Evolutionary conservation across 2,329 filamentous ascomycete genomes (phyloP).

Genomic region (Microcyclospora tardicrescens): DNA sequence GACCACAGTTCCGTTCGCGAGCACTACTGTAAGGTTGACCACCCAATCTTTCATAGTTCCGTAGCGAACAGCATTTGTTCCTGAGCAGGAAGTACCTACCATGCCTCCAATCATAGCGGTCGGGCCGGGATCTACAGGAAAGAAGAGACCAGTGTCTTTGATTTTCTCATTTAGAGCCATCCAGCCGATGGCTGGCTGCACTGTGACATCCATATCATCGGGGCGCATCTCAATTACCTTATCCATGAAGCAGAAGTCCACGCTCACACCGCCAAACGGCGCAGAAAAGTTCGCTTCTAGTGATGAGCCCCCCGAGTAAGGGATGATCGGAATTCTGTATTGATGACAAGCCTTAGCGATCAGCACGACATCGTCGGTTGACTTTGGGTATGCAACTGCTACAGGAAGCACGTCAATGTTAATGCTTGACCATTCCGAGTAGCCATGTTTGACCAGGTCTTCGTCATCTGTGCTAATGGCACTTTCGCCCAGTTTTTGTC

Average conservation of each 20-base stretch:
- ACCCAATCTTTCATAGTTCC: slow-evolving; percentile 86
- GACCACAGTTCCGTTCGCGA: slow-evolving; percentile 65
- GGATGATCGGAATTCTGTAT: slow-evolving; percentile 68
- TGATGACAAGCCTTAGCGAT: slow-evolving; percentile 63
- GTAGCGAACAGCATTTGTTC: slow-evolving; percentile 59
- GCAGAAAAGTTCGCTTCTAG: slow-evolving; percentile 85
- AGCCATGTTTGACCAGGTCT: slow-evolving; percentile 50
- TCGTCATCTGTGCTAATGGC: slow-evolving; percentile 51
- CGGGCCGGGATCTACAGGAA: slow-evolving; percentile 77
- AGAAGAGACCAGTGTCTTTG: slow-evolving; percentile 66
- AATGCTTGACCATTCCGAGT: slow-evolving; percentile 58
- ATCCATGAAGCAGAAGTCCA: slow-evolving; percentile 85
- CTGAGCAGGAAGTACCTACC: slow-evolving; percentile 62
- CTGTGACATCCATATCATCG: slow-evolving; percentile 83
- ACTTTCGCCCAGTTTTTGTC: slow-evolving; percentile 41
- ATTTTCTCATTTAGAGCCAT: slow-evolving; percentile 71
- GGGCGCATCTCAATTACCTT: slow-evolving; percentile 65
- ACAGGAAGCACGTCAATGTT: slow-evolving; percentile 52
- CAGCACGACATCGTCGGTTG: slow-evolving; percentile 50
- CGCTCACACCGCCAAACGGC: slow-evolving; percentile 72
- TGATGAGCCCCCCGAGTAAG: slow-evolving; percentile 75
- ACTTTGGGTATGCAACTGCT: slow-evolving; percentile 51
- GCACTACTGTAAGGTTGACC: slow-evolving; percentile 66
- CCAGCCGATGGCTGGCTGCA: slow-evolving; percentile 87
- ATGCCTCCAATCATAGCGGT: slow-evolving; percentile 67